phyloP scores from a whole-genome alignment of 768 basidiomycete species.

The Tubosaeta sp. region DNA sequence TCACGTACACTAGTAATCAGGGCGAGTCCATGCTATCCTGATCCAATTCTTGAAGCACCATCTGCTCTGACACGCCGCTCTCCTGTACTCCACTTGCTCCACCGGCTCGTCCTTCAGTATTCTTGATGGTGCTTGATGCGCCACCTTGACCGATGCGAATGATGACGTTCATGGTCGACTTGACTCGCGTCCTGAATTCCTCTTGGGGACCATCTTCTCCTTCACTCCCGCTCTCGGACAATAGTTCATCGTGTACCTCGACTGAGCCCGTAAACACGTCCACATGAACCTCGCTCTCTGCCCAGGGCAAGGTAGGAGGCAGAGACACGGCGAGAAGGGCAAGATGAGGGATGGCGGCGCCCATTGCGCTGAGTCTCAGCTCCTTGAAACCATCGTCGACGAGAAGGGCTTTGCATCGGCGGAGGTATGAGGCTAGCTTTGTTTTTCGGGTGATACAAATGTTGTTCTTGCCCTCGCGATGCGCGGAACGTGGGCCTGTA shows the following conservation, averaged over 20 bases:
- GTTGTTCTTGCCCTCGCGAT: constrained; percentile 75
- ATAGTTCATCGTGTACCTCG: constrained; percentile 73
- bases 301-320: constrained; percentile 67
- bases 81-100: constrained; percentile 8
- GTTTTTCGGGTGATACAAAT: constrained; percentile 80
- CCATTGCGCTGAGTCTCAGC: constrained; percentile 76
- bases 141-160: constrained; percentile 64
- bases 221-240: constrained; percentile 42
- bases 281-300: constrained; percentile 55
- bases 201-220: constrained; percentile 57
- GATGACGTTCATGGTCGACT: constrained; percentile 61
- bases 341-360: constrained; percentile 84
- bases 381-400: constrained; percentile 77
- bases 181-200: constrained; percentile 55
- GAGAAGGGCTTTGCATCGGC: constrained; percentile 70
- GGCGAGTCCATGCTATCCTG: constrained; percentile 38
- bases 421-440: constrained; percentile 64
- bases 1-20: constrained; percentile 8
- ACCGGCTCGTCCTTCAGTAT: constrained; percentile 3
- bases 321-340: constrained; percentile 66
- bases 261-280: constrained; percentile 66
- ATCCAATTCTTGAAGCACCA: constrained; percentile 41
- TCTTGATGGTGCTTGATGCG: constrained; percentile 24
- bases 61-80: constrained; percentile 15
- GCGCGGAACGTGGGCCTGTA: constrained; percentile 75